Conservation (phyloP, 345 rosid species). For the Luvunga scandens region DNA sequence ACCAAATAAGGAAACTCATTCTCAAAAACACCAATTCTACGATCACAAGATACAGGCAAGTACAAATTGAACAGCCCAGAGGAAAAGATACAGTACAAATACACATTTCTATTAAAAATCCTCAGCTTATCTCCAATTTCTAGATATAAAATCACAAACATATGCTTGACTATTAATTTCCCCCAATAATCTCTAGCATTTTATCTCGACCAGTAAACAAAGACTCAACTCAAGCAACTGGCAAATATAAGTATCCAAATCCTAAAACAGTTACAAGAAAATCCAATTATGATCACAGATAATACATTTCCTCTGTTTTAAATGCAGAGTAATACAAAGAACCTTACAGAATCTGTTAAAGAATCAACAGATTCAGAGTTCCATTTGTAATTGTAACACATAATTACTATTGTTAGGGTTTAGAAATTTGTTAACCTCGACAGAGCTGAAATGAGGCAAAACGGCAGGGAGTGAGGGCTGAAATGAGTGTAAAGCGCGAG, state of each 20-base stretch:
- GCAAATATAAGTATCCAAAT: not conserved
- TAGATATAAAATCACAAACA: not conserved
- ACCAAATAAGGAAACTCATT: not conserved
- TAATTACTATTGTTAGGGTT: not conserved
- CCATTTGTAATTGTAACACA: not conserved
- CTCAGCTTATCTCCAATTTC: not conserved
- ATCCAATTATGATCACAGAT: not conserved
- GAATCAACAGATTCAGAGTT: not conserved
- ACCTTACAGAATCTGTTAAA: no score
- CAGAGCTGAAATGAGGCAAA: not conserved
- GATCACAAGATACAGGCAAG: not conserved
- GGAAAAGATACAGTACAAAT: not conserved
- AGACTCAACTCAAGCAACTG: not conserved
- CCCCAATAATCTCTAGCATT: not conserved
- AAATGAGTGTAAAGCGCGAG: not conserved
- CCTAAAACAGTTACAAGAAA: not conserved
- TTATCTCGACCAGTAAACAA: not conserved
- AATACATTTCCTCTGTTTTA: not conserved
- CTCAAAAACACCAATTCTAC: slow-evolving; percentile 4
- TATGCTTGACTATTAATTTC: not conserved
- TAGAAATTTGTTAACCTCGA: not conserved
- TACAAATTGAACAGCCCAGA: not conserved
- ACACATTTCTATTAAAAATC: not conserved
- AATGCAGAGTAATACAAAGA: not conserved
- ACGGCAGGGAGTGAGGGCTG: not conserved